A percentile compares a stretch with the other conserved stretches of the same genome.
Evolutionary conservation across 768 basidiomycete species (phyloP).

Genomic region (Tulasnella sp.): DNA sequence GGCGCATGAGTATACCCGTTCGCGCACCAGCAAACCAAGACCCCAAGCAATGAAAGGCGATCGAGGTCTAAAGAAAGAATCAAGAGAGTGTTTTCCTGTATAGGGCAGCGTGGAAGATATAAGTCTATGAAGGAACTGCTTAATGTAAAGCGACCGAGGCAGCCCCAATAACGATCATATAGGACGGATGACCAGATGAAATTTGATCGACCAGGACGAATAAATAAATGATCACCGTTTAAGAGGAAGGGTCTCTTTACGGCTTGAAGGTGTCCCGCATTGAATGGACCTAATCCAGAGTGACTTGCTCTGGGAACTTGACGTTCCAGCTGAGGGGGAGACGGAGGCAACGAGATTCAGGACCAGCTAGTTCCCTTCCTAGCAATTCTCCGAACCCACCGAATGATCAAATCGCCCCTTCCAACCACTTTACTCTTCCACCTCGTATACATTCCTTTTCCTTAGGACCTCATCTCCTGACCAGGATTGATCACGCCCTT

Average conservation of each 20-base stretch:
- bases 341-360: too few relatives aligned
- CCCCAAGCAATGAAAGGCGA: too few relatives aligned
- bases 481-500: conserved; percentile 47
- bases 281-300: conserved; percentile 26
- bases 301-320: conserved; percentile 28
- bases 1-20: too few relatives aligned
- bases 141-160: too few relatives aligned
- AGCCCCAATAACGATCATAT: too few relatives aligned
- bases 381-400: conserved; percentile 37
- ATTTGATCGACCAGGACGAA: background rate
- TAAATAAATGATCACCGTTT: background rate
- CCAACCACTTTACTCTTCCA: conserved; percentile 50
- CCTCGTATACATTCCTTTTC: conserved; percentile 65
- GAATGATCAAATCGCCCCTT: conserved; percentile 61
- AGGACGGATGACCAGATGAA: background rate
- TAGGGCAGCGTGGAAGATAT: too few relatives aligned
- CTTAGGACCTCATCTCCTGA: conserved; percentile 49
- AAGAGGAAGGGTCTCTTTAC: background rate
- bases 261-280: conserved; percentile 26
- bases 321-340: conserved; percentile 26
- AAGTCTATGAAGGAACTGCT: too few relatives aligned
- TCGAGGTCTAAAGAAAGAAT: too few relatives aligned
- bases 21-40: too few relatives aligned
- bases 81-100: too few relatives aligned
- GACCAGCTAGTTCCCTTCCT: too few relatives aligned